Conservation (phyloP, 208 protist species). For the Leishmania major region DNA sequence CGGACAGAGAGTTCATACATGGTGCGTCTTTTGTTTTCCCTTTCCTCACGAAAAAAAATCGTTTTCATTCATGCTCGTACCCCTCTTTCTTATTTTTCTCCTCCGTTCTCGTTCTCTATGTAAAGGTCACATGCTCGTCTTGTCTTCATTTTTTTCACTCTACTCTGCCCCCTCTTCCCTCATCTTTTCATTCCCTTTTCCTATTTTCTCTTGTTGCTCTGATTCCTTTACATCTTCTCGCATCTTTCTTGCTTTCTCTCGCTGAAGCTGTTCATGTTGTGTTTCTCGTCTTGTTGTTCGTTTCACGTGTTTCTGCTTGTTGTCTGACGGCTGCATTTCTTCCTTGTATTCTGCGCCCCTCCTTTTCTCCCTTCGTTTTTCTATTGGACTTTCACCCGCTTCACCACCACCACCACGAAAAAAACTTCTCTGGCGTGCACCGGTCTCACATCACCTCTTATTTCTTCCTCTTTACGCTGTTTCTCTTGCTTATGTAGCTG, state of each 20-base stretch:
- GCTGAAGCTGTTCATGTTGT: neutral
- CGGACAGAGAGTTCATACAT: neutral
- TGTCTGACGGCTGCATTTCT: neutral
- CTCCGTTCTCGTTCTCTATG: neutral
- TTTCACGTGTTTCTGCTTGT: neutral
- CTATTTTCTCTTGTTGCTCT: neutral
- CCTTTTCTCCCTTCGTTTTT: neutral
- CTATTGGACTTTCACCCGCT: neutral
- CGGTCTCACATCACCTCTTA: neutral
- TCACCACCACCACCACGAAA: neutral
- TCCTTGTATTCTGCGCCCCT: neutral
- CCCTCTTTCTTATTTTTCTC: neutral
- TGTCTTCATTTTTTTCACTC: neutral
- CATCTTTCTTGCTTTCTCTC: neutral
- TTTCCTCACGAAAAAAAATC: neutral
- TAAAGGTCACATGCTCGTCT: neutral
- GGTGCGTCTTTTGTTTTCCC: neutral
- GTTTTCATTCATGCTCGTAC: neutral
- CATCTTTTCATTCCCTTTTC: neutral
- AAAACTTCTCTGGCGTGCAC: neutral
- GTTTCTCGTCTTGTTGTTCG: neutral
- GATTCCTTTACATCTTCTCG: neutral
- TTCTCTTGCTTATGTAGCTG: neutral
- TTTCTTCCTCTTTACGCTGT: neutral
- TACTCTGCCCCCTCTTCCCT: neutral